A percentile compares a stretch with the other conserved stretches of the same genome.
Conservation (phyloP, 2,329 filamentous ascomycete species). For the Beauveria brongniartii region DNA sequence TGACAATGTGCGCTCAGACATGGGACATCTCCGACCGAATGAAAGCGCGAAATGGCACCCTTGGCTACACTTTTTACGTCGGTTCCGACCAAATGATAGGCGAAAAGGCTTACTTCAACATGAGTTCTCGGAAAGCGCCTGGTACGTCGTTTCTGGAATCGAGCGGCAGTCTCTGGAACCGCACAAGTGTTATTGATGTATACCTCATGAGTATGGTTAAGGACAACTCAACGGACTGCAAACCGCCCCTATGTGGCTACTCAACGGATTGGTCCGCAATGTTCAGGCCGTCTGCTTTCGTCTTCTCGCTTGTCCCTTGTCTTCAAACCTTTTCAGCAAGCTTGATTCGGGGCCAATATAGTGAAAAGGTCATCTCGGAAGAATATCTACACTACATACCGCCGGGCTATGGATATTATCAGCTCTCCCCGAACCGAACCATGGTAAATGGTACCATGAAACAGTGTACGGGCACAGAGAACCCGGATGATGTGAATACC, state of each 20-base stretch:
- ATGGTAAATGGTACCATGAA: not conserved
- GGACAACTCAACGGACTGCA: not conserved
- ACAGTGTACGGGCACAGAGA: not conserved
- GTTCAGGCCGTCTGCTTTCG: not conserved
- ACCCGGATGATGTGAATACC: not conserved
- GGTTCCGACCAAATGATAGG: not conserved
- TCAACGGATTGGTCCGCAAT: not conserved
- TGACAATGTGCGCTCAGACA: not conserved
- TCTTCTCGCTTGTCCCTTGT: not conserved
- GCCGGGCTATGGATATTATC: not conserved
- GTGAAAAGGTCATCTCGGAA: not conserved
- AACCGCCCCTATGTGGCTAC: not conserved
- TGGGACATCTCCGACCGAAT: constrained; percentile 4
- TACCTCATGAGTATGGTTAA: not conserved
- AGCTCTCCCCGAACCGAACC: not conserved
- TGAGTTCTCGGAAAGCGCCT: not conserved
- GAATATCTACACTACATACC: not conserved
- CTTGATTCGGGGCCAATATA: not conserved
- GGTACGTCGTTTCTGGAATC: not conserved
- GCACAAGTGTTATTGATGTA: not conserved
- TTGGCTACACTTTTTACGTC: not conserved
- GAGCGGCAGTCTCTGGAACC: not conserved
- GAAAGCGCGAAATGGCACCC: no score
- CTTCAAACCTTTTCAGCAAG: not conserved
- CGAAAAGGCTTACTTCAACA: not conserved